Percentiles rank a stretch among this genome's conserved stretches.
Conservation (phyloP, 257 asterid genomes). For the Linaria vulgaris region DNA sequence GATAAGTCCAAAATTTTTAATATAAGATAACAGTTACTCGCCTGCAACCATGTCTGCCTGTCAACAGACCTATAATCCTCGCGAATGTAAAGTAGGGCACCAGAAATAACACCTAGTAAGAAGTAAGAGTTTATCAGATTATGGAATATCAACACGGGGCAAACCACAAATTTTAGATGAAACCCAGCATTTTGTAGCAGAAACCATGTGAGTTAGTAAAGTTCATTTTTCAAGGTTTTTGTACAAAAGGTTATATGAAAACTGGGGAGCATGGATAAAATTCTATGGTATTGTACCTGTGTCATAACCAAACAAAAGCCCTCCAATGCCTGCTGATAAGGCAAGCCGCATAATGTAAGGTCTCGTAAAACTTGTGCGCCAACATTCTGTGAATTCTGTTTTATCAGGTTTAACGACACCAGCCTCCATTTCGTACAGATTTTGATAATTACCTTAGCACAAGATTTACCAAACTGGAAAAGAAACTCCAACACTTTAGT, state of each 20-base stretch:
- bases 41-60: slow-evolving; percentile 66
- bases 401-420: slow-evolving; percentile 51
- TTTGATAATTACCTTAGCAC: slow-evolving; percentile 1
- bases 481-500: not conserved
- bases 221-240: not conserved
- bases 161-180: not conserved
- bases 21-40: slow-evolving; percentile 2
- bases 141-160: not conserved
- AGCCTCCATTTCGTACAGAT: slow-evolving; percentile 47
- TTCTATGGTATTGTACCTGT: slow-evolving; percentile 39
- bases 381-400: slow-evolving; percentile 68
- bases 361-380: slow-evolving; percentile 55
- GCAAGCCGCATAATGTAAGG: slow-evolving; percentile 84
- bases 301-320: slow-evolving; percentile 74
- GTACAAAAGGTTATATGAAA: not conserved
- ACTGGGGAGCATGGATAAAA: not conserved
- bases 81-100: slow-evolving; percentile 74
- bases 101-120: slow-evolving; percentile 78
- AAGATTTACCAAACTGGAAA: slow-evolving; percentile 6
- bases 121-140: slow-evolving; percentile 5
- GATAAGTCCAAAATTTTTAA: not conserved
- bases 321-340: slow-evolving; percentile 82
- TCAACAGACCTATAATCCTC: slow-evolving; percentile 56
- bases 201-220: not conserved
- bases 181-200: not conserved